Evolutionary conservation across 2,329 filamentous ascomycete genomes (phyloP), one percentile per base, ranked within the genome.

Genomic region (Monilinia fructicola): DNA sequence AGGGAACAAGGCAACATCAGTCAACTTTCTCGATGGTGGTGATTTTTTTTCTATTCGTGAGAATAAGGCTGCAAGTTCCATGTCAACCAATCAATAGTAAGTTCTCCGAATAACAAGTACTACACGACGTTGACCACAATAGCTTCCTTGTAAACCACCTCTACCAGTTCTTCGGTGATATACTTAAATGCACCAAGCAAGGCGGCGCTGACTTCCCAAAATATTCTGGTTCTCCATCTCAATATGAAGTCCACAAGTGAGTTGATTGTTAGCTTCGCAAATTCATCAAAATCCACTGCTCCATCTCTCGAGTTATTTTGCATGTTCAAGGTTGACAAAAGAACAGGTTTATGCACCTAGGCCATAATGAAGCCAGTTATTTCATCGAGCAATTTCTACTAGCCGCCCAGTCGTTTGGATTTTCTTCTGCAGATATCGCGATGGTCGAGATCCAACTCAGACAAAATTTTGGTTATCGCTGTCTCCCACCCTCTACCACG

Each of bases 21-120:
- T 86, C 75, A 87, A 87, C 79, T 88, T 87, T 76, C 79, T 88
- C 35, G 86, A 88, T 69, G 85, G 81, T 55, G 86, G 85, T 53
- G 85, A 81, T 35, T 5, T 35, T 1, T 35, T 35, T 35, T 7
- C 31, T 35, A 35, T 35, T 35, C 31, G 31, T 35, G 31, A 35
- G 31, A 35, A 35, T 7, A 35, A 35, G 31, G 5, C 31, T 4
- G 31, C 31, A 5, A 35, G 9, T 35, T 35, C 31, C 31, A 35
- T 35, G 31, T 35, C 31, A 7, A 35, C 83, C 0, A 81, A 81
- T 67, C 85, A 88, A 80, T 85, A 85, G 84, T 85, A 68, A 56
- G 71, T 56, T n/a, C 5, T 28, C 40, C 6, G 9, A 18, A 38
- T 3, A n/a, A 53, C 2, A 14, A n/a, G 42, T 26, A 46, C 12